A percentile compares a stretch with the other conserved stretches of the same genome.
These are phyloP conservation scores for Thecaphora frezii DNA, from an alignment of 1,284 basidiomycete genomes.

Conservation along the genomic window DNA sequence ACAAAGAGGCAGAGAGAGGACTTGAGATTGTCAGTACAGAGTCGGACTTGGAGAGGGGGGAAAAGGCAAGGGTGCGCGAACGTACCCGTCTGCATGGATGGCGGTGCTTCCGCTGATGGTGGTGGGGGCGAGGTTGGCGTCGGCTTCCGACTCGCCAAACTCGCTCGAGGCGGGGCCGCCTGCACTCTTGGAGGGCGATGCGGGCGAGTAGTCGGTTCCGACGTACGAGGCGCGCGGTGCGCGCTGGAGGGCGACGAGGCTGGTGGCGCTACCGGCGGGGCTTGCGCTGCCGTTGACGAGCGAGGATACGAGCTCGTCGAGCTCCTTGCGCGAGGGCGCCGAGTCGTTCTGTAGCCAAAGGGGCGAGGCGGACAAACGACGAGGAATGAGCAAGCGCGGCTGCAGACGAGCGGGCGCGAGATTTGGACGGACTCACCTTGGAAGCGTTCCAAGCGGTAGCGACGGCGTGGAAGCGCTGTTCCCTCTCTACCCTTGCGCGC, in stretches of 20 bases:
- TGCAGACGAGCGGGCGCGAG: too few relatives aligned
- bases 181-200: conserved; percentile 19
- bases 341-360: neutral
- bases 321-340: conserved; percentile 33
- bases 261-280: neutral
- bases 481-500: conserved; percentile 71
- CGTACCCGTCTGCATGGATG: neutral
- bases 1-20: too few relatives aligned
- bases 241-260: conserved; percentile 7
- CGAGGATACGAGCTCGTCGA: conserved; percentile 53
- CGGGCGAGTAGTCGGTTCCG: conserved; percentile 3
- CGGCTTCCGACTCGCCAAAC: conserved; percentile 31
- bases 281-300: conserved; percentile 21
- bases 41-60: conserved; percentile 5
- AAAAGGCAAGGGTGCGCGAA: neutral
- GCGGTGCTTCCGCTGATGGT: conserved; percentile 3
- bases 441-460: neutral
- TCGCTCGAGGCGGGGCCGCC: conserved; percentile 23
- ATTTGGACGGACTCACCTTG: neutral
- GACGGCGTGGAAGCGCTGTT: conserved; percentile 23
- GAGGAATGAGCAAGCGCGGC: too few relatives aligned
- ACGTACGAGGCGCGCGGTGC: conserved; percentile 11
- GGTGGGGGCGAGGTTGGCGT: conserved; percentile 9
- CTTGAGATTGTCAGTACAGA: too few relatives aligned
- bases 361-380: too few relatives aligned